These are phyloP conservation scores for Immersiella caudata DNA, from an alignment of 495 filamentous ascomycete genomes.

Conservation along the genomic window DNA sequence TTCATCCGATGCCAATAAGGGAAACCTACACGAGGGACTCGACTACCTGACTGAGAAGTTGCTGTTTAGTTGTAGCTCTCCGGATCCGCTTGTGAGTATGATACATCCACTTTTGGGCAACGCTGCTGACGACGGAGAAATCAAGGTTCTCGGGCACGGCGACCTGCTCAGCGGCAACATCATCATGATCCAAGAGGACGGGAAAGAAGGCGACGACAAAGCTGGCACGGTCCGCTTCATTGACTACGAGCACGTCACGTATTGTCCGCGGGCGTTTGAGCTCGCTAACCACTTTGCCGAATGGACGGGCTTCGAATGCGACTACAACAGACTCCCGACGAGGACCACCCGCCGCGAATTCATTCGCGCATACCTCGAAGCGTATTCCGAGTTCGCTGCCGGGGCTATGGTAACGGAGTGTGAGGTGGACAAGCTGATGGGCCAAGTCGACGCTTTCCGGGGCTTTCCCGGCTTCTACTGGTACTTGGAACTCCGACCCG, in stretches of 20 bases:
- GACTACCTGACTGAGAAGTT: not conserved
- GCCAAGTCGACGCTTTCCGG: constrained; percentile 6
- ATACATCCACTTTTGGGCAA: not conserved
- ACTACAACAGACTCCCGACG: constrained; percentile 6
- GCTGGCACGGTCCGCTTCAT: constrained; percentile 8
- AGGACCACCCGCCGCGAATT: not conserved
- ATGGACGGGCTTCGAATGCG: constrained; percentile 12
- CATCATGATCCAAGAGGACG: not conserved
- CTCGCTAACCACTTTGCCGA: constrained; percentile 13
- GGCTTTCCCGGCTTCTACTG: constrained; percentile 9
- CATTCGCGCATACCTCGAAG: constrained; percentile 7
- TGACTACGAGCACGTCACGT: constrained; percentile 13
- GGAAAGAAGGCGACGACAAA: not conserved
- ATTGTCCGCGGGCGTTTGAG: constrained; percentile 5
- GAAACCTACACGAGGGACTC: not conserved
- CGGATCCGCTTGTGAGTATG: not conserved
- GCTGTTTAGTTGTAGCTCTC: not conserved
- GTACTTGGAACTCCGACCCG: not conserved
- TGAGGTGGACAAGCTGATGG: not conserved
- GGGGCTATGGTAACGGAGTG: not conserved
- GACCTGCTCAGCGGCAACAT: constrained; percentile 11
- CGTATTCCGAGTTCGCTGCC: not conserved
- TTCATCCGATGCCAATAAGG: constrained; percentile 1
- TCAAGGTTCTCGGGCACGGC: constrained; percentile 11
- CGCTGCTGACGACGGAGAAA: not conserved